Evolutionary conservation across 345 rosid species (phyloP), one percentile per base, ranked within the genome.

Genomic region (Camelina laxa): DNA sequence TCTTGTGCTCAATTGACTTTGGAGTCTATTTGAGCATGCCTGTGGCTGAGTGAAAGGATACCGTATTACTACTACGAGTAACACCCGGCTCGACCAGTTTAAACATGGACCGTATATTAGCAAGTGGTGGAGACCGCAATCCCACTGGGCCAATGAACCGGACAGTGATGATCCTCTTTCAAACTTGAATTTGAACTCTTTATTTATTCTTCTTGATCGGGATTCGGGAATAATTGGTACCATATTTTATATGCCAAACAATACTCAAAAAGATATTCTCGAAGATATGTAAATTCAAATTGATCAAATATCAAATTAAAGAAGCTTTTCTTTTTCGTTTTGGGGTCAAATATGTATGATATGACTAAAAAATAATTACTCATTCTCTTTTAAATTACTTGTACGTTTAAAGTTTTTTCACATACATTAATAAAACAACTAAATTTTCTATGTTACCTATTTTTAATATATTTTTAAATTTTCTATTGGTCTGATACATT

Each of bases 41-140:
- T 4, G 30, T 9, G 66, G 16, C 60, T 24, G 53, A 50, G 6
- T 51, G 20, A 22, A 61, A 66, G 48, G 45, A 30, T 31, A 66
- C 5, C 12, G 50, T 67, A 3, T 47, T 22, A 20, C n/a, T 67
- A 3, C 36, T 22, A 20, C n/a, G 7, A 67, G 45, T 39, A 39
- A 22, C 17, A 50, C 6, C 68, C 68, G 42, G 60, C 17, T 73
- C 58, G 65, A 64, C 27, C 60, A 56, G 78, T 50, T 14, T 60
- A 27, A 60, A 67, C 63, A 64, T 31, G 70, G 70, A 66, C 74
- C 57, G 64, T 60, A 30, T 53, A 60, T 60, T 67, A 53, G 41
- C 48, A 33, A 75, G 74, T 76, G 80, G 80, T 76, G 80, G 80
- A 62, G 75, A 69, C 80, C 80, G 75, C 80, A 69, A 54, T 69